Base-by-base conservation (phyloP, 1,284 basidiomycete species). In the Ustilago shanxiensis region DNA sequence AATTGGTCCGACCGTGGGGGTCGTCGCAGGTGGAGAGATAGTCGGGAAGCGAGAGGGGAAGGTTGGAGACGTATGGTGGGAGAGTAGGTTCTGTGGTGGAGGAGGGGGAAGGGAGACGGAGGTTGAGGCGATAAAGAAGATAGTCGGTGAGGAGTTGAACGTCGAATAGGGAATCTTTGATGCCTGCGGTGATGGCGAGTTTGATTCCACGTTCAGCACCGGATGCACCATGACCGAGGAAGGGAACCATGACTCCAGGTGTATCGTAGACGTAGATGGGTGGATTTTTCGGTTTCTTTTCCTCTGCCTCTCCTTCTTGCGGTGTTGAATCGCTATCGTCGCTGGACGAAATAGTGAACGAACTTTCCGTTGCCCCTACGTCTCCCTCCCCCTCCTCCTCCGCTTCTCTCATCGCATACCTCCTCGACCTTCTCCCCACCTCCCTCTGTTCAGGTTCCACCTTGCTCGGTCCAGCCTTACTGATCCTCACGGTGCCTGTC, bases 211-310 rank as follows among this genome's bases (percentile, higher is more conserved):
- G 89, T 86, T 99, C 96, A 51, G 94, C 92, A 26, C 95, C 96
- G 67, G 89, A 88, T 53, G 90, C 89, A 1, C 95, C 95, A 62
- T 89, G 90, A 1, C 96, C 96, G n/a, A 98, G 89, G 87, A 93
- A 98, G 4, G 95, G 95, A 35, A 98, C 89, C 95, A 99, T 98
- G 44, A 98, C 93, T 1, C 96, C 97, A 0, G 96, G 97, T 6
- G 94, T 93, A 88, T 99, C 96, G 84, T 93, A 95, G 3, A 96
- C 93, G 87, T 99, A 98, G 18, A 98, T 92, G 6, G 91, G 89
- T 92, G 95, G 73, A n/a, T 68, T 63, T 45, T 92, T 89, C 61
- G 91, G 87, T 35, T 91, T 92, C 53, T 96, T 89, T 86, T 93
- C 93, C 52, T 95, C 88, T 31, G 52, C 49, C 57, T 22, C 11